Conservation (phyloP, 495 filamentous ascomycete genomes). For the Friedmanniomyces endolithicus region DNA sequence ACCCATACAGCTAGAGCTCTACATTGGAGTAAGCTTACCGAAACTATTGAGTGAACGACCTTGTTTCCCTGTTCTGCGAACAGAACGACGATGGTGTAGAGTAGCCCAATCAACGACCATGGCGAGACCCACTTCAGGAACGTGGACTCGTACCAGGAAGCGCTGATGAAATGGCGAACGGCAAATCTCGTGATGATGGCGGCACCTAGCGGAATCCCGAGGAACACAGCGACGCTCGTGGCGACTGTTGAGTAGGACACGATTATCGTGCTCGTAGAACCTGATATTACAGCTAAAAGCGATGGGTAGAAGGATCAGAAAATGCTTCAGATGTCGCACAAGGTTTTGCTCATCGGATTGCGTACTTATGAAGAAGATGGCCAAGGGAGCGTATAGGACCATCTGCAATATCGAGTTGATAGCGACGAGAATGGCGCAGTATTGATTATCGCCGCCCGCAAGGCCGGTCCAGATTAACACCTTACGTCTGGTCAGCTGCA, state of each 20-base stretch:
- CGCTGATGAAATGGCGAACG: slow-evolving; percentile 22
- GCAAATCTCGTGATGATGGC: slow-evolving; percentile 27
- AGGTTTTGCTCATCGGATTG: slow-evolving; percentile 27
- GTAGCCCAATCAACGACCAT: slow-evolving; percentile 27
- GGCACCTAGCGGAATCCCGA: slow-evolving; percentile 30
- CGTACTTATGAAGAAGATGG: slow-evolving; percentile 31
- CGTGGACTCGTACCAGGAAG: slow-evolving; percentile 22
- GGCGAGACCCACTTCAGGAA: slow-evolving; percentile 30
- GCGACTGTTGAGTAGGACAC: slow-evolving; percentile 25
- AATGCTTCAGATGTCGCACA: slow-evolving; percentile 19
- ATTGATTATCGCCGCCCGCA: slow-evolving; percentile 29
- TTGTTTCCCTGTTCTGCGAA: slow-evolving; percentile 28
- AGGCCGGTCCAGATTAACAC: slow-evolving; percentile 32
- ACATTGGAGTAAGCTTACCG: too few relatives aligned
- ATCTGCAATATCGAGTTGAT: slow-evolving; percentile 33
- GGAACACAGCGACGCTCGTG: slow-evolving; percentile 29
- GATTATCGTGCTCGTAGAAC: slow-evolving; percentile 3
- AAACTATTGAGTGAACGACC: slow-evolving; percentile 30
- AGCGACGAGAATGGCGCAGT: slow-evolving; percentile 32
- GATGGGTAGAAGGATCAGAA: too few relatives aligned
- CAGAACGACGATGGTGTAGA: slow-evolving; percentile 33
- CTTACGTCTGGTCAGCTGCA: too few relatives aligned
- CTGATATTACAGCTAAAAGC: too few relatives aligned
- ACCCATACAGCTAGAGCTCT: too few relatives aligned
- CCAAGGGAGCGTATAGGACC: slow-evolving; percentile 31